These are phyloP conservation scores for Oryza meyeriana DNA, from an alignment of 176 grass and related monocot species.

Conservation along the genomic window DNA sequence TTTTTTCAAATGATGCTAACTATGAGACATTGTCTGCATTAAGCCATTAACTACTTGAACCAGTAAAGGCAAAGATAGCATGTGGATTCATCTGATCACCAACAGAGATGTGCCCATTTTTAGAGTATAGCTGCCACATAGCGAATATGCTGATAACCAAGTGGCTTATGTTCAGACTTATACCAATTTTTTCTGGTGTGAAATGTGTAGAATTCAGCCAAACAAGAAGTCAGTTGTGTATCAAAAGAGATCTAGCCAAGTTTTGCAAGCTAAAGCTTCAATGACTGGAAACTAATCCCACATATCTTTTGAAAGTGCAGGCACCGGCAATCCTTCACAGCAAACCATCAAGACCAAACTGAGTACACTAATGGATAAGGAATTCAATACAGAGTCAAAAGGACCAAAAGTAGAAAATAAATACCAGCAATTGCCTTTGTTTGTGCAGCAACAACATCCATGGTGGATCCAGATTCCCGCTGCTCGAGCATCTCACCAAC, in stretches of 20 bases:
- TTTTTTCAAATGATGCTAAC: not conserved
- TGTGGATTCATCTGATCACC: not conserved
- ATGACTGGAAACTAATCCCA: not conserved
- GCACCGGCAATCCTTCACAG: not conserved
- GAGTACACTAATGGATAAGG: not conserved
- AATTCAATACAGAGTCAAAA: not conserved
- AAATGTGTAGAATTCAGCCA: not conserved
- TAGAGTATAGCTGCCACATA: not conserved
- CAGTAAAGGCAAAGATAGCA: not conserved
- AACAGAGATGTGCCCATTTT: not conserved
- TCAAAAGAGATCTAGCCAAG: not conserved
- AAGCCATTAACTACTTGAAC: not conserved
- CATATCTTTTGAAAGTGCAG: not conserved
- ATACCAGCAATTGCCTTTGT: conserved; percentile 94
- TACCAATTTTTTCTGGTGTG: not conserved
- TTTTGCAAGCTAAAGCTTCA: not conserved
- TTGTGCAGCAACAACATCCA: conserved; percentile 91
- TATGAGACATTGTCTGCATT: not conserved
- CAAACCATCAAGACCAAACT: not conserved
- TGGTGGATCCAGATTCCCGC: conserved; percentile 77
- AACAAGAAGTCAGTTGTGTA: not conserved
- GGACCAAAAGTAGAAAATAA: not conserved
- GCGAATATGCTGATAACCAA: not conserved
- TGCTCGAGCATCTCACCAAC: conserved; percentile 96
- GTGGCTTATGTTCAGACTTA: not conserved